Conservation (phyloP, 306 rosid genomes). For the Crataegus laevigata region DNA sequence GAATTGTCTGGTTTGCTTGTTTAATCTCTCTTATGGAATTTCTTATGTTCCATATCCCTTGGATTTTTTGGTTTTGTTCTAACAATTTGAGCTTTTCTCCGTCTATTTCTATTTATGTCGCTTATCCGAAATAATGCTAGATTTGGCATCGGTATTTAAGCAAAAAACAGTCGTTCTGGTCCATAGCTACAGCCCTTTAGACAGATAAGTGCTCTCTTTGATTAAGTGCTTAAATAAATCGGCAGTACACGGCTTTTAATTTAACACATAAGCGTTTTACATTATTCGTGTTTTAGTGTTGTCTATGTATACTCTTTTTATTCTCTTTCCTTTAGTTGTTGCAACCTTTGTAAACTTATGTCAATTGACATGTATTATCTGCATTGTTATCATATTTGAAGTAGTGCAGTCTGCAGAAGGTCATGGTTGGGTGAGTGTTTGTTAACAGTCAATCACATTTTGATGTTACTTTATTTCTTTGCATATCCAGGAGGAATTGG, state of each 20-base stretch:
- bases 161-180: neutral
- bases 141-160: neutral
- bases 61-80: neutral
- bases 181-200: neutral
- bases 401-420: neutral
- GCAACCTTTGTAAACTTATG: neutral
- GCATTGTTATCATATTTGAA: neutral
- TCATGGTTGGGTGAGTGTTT: neutral
- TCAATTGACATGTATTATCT: neutral
- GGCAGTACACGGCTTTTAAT: neutral
- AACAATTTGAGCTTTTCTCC: neutral
- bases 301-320: neutral
- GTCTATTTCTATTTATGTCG: neutral
- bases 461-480: neutral
- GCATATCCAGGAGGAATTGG: constrained; percentile 58
- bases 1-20: neutral
- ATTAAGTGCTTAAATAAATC: neutral
- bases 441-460: neutral
- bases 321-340: neutral
- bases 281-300: neutral
- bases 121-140: neutral
- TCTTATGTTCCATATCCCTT: neutral
- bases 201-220: neutral
- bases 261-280: neutral
- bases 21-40: neutral